Evolutionary conservation across 768 basidiomycete species (phyloP).

Genomic region (Amanita subjunquillea): DNA sequence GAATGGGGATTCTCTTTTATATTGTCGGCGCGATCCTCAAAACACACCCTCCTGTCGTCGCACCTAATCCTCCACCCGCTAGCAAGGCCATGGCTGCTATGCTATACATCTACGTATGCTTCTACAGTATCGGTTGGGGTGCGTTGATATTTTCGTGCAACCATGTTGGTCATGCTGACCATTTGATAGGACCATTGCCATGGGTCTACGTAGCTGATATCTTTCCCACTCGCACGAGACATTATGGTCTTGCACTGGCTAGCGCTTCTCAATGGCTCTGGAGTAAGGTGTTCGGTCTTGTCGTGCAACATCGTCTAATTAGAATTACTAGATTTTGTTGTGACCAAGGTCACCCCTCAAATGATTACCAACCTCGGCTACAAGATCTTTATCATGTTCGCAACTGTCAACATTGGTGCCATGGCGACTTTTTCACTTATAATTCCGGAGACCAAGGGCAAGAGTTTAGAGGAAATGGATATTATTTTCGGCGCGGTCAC

Average conservation of each 20-base stretch:
- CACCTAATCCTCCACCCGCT: constrained; percentile 37
- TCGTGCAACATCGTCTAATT: background rate
- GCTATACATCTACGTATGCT: constrained; percentile 81
- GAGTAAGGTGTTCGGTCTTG: constrained; percentile 34
- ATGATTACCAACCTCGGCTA: constrained; percentile 53
- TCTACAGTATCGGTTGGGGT: constrained; percentile 86
- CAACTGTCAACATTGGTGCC: constrained; percentile 58
- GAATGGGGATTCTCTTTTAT: constrained; percentile 76
- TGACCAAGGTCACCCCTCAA: constrained; percentile 61
- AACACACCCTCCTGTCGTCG: constrained; percentile 49
- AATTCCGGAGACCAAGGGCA: constrained; percentile 56
- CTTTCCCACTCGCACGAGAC: constrained; percentile 76
- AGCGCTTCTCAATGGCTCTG: constrained; percentile 78
- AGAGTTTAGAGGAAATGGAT: constrained; percentile 44
- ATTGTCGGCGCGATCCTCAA: constrained; percentile 81
- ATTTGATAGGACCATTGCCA: constrained; percentile 26
- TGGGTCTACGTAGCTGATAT: constrained; percentile 74
- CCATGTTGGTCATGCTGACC: constrained; percentile 17
- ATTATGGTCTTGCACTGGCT: constrained; percentile 68
- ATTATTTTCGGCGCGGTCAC: constrained; percentile 46
- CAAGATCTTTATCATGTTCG: constrained; percentile 75
- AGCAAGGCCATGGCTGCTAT: constrained; percentile 78
- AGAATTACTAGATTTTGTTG: constrained; percentile 47
- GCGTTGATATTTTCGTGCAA: constrained; percentile 4
- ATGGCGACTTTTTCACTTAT: constrained; percentile 57